Base-by-base conservation (phyloP, 139 green algal genomes). In the Desmodesmus armatus region DNA sequence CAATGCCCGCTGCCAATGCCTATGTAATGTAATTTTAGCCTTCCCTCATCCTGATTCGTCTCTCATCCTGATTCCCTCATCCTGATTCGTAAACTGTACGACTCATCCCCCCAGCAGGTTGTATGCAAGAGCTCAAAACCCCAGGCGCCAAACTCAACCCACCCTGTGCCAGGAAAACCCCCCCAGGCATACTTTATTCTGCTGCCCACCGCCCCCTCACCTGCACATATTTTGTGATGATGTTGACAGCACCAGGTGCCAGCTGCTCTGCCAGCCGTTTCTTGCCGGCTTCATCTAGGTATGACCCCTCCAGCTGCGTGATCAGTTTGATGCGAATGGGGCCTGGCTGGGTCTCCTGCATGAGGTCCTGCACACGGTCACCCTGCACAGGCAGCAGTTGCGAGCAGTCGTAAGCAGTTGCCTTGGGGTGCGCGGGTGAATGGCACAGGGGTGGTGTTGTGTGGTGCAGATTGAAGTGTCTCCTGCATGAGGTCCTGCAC, bases 191-290 rank as follows among this genome's bases (percentile, higher is more conserved):
- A n/a, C n/a, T n/a, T n/a, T n/a, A n/a, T n/a, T n/a, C n/a, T n/a
- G n/a, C n/a, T n/a, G n/a, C n/a, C n/a, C n/a, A n/a, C n/a, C n/a
- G n/a, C n/a, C n/a, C 31, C 13, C 71, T n/a, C 33, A 84, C 78
- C 63, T 84, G 62, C 41, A 84, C 63, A 49, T 53, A 84, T 51
- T 84, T 84, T 63, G 76, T 62, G 19, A 84, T 63, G 33, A 84
- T 58, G 2, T 41, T 40, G 29, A 84, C 63, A n/a, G 78, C 78
- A 13, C 78, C 78, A 13, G 78, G 78, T 5, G 43, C 78, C 29
- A 84, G 25, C 21, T 75, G 63, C 25, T 75, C 63, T 15, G 31
- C 15, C 7, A 84, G 40, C 27, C 62, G 29, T 41, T 76, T 75
- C 15, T 41, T 43, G 13, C 17, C 2, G 2, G 39, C 78, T 44